Evolutionary conservation across 306 rosid species (phyloP).

Genomic region (Malus sylvestris): DNA sequence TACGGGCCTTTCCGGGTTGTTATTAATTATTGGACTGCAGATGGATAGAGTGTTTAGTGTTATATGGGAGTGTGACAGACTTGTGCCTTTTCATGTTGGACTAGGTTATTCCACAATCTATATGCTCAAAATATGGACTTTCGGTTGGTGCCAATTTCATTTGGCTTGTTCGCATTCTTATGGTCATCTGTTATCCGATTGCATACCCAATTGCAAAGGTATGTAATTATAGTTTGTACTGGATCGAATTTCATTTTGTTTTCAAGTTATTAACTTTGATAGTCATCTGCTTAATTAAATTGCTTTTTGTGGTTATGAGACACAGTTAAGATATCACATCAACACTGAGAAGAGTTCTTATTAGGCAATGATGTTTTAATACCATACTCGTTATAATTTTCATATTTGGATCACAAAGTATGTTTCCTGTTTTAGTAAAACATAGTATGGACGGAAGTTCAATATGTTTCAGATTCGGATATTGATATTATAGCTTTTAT

Average conservation of each 20-base stretch:
- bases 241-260: background rate
- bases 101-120: slow-evolving; percentile 88
- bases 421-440: background rate
- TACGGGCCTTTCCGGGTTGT: slow-evolving; percentile 15
- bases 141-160: slow-evolving; percentile 71
- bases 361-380: background rate
- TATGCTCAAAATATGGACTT: slow-evolving; percentile 76
- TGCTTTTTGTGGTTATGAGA: background rate
- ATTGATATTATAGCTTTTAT: background rate
- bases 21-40: background rate
- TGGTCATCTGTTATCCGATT: slow-evolving; percentile 75
- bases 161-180: slow-evolving; percentile 68
- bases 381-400: background rate
- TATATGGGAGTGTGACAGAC: slow-evolving; percentile 15
- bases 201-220: slow-evolving; percentile 87
- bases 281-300: background rate
- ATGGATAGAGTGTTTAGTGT: background rate
- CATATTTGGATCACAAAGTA: background rate
- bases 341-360: background rate
- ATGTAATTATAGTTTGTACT: background rate
- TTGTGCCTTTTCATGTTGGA: slow-evolving; percentile 13
- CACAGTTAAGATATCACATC: background rate
- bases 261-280: background rate
- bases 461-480: background rate
- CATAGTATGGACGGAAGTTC: background rate